These are phyloP conservation scores for Phytophthora foliorum DNA, from an alignment of 352 stramenopile species.

Conservation along the genomic window DNA sequence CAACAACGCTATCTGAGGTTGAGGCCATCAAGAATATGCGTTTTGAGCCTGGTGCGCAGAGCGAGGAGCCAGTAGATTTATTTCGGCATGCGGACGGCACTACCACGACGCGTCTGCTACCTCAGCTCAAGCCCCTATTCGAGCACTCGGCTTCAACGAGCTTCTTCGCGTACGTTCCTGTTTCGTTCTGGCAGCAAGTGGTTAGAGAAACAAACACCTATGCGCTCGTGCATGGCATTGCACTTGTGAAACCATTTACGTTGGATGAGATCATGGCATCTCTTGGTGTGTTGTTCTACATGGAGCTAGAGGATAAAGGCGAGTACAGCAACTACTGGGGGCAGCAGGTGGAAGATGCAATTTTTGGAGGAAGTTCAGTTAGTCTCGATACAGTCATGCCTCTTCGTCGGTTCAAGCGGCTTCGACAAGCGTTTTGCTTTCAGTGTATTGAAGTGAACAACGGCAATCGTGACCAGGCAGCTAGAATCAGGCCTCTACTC, in stretches of 20 bases:
- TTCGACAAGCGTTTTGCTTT: constrained; percentile 33
- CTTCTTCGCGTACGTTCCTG: constrained; percentile 24
- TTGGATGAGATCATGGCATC: no score
- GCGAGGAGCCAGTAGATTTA: no score
- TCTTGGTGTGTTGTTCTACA: neutral
- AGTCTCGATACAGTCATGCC: constrained; percentile 32
- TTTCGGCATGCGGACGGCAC: no score
- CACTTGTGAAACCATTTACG: neutral
- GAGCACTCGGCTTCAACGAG: constrained; percentile 1
- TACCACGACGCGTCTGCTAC: no score
- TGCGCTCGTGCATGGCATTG: neutral
- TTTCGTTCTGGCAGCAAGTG: neutral
- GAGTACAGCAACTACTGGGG: constrained; percentile 45
- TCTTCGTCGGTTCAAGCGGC: constrained; percentile 26
- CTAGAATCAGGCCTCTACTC: no score
- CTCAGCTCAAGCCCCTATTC: no score
- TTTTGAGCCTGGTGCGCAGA: no score
- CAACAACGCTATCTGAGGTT: no score
- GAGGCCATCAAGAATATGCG: no score
- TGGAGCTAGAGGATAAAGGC: constrained; percentile 32
- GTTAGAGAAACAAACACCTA: neutral
- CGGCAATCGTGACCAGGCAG: neutral
- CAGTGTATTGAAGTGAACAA: neutral
- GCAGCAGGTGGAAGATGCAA: constrained; percentile 23
- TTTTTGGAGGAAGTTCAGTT: constrained; percentile 13